These are phyloP conservation scores for Cercospora zeae-maydis DNA, from an alignment of 2,329 filamentous ascomycete species.

Conservation along the genomic window DNA sequence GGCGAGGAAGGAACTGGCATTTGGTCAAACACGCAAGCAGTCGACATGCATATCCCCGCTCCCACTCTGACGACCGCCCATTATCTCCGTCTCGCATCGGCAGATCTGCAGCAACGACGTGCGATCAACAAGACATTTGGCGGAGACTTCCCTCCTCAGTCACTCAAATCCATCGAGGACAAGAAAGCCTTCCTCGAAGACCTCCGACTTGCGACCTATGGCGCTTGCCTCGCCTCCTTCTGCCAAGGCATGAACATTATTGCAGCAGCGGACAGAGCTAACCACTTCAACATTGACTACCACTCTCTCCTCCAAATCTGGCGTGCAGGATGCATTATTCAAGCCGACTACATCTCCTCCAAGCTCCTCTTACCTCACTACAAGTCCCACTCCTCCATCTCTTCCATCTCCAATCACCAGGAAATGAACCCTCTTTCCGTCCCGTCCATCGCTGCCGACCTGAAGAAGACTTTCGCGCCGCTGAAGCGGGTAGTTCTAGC, in stretches of 20 bases:
- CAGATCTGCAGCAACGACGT: constrained; percentile 56
- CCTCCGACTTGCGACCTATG: constrained; percentile 60
- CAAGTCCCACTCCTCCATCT: constrained; percentile 24
- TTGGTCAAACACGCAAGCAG: constrained; percentile 62
- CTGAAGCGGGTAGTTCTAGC: constrained; percentile 57
- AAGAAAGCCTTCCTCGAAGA: constrained; percentile 52
- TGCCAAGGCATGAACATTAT: constrained; percentile 65
- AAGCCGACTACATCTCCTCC: constrained; percentile 58
- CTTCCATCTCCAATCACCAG: constrained; percentile 26
- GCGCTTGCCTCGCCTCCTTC: constrained; percentile 59
- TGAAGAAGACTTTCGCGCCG: constrained; percentile 50
- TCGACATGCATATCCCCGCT: constrained; percentile 59
- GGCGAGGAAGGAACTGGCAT: constrained; percentile 64
- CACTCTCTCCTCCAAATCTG: constrained; percentile 57
- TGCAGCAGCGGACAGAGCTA: constrained; percentile 53
- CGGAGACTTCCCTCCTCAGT: constrained; percentile 41
- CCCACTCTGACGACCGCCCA: constrained; percentile 63
- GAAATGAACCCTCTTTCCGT: constrained; percentile 49
- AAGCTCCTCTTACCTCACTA: constrained; percentile 54
- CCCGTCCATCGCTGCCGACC: constrained; percentile 50
- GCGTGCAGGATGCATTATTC: constrained; percentile 69
- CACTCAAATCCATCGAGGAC: constrained; percentile 33
- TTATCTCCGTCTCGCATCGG: constrained; percentile 61
- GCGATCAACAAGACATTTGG: constrained; percentile 48
- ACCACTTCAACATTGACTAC: constrained; percentile 59